Evolutionary conservation across 306 rosid genomes (phyloP), one percentile per base, ranked within the genome.

Genomic region (Vigna radiata): DNA sequence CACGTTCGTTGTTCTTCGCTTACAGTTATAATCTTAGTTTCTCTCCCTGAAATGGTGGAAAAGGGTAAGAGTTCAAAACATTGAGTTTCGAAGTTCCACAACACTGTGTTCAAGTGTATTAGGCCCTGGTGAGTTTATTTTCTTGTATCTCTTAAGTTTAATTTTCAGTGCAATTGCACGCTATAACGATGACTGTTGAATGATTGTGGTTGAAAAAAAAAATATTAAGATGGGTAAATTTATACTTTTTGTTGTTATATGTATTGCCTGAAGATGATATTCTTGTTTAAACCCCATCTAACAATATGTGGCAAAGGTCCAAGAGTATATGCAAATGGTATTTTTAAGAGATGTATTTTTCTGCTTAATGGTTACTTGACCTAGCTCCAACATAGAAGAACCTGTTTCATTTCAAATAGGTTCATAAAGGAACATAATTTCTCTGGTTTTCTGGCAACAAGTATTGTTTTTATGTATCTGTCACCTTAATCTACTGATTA

Each of bases 21-120:
- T 61, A 7, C 67, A 12, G 67, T 60, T 60, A 60, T 31, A 60
- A 19, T 14, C 66, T 11, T 31, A 29, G 1, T 31, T 16, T 4
- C 46, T 61, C 46, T 60, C 19, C 16, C 61, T 54, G 14, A 60
- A 60, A 31, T 61, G 46, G 68, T 61, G 19, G 44, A 16, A 61
- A 31, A 16, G 44, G 14, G 44, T 61, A 29, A 61, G 46, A 61
- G 44, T 61, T 61, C 46, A 8, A 33, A 61, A 16, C 14, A 7
- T 44, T 16, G 68, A 61, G 68, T 61, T 29, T 31, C 21, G 14
- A 31, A 29, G 11, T 27, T 27, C 23, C 12, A 61, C 14, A 16
- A 29, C 66, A 27, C 66, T 59, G 39, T 37, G 9, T 39, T 27
- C 19, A 61, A 61, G 2, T 16, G 23, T 33, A 0, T 14, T 23